phyloP scores from a whole-genome alignment of 169 alveolate genomes.

The Theileria parva region DNA sequence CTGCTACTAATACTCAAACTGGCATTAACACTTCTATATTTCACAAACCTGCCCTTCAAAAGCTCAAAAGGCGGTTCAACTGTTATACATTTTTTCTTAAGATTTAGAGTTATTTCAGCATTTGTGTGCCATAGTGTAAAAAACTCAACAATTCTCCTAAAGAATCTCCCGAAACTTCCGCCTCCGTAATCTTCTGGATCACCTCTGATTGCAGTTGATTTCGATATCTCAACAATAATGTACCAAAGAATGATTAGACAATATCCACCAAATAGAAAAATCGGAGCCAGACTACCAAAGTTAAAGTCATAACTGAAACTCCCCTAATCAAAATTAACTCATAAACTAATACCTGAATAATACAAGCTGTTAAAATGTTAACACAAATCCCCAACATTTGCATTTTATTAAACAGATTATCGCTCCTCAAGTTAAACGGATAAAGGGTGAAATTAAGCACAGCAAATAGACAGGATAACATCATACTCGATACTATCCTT shows the following conservation, averaged over 20 bases:
- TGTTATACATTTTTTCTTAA: slow-evolving; percentile 13
- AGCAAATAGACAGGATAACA: slow-evolving; percentile 21
- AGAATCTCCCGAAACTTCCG: neutral
- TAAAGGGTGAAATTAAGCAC: slow-evolving; percentile 14
- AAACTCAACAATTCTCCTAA: slow-evolving; percentile 16
- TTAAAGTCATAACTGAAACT: slow-evolving; percentile 62
- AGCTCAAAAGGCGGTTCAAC: slow-evolving; percentile 36
- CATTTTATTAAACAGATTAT: slow-evolving; percentile 51
- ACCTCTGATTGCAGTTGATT: slow-evolving; percentile 21
- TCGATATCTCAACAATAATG: slow-evolving; percentile 44
- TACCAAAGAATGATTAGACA: slow-evolving; percentile 40
- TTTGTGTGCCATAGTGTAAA: slow-evolving; percentile 36
- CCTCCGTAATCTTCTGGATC: neutral
- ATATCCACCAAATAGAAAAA: slow-evolving; percentile 20
- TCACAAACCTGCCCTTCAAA: neutral
- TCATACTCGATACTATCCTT: slow-evolving; percentile 33
- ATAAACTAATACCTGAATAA: slow-evolving; percentile 17
- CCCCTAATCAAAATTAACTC: slow-evolving; percentile 15
- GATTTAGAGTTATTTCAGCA: slow-evolving; percentile 50
- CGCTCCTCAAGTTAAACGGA: slow-evolving; percentile 54
- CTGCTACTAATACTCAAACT: slow-evolving; percentile 28
- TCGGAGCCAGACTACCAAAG: slow-evolving; percentile 30
- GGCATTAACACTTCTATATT: neutral
- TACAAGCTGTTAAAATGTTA: slow-evolving; percentile 39
- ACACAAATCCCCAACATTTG: slow-evolving; percentile 29